Base-by-base conservation (phyloP, 2,329 filamentous ascomycete species). In the Drechslerella stenobrocha region DNA sequence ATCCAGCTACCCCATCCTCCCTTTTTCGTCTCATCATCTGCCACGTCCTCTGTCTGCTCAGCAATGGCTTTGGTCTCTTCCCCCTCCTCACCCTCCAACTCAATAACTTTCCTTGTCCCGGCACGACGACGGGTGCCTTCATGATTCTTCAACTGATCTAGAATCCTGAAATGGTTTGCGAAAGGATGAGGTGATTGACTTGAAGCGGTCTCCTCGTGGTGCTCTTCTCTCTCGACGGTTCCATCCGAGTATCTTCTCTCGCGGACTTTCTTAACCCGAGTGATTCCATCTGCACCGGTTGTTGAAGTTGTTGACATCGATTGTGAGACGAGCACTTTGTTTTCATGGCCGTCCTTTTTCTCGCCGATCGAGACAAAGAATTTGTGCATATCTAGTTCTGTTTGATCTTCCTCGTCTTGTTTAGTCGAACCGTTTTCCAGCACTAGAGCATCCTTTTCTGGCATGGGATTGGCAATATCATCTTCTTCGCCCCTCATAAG, bases 161-260 rank as follows among this genome's bases (percentile, higher is more conserved):
- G 13, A 3, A 44, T 13, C 23, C 26, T 24, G 26, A 34, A 26
- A n/a, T 47, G 52, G 2, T 30, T n/a, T 11, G 30, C 20, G 23
- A 64, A 52, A 5, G 3, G 13, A 6, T n/a, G 34, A 13, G 32
- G 11, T 6, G 46, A 8, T 28, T 34, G 23, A 8, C 15, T 2
- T 4, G 18, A 15, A 2, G 8, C 1, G 6, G 23, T 58, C 30
- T 69, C 64, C 18, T 63, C 56, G 2, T 46, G n/a, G 18, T 58
- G 30, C 37, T 63, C 64, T 22, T 52, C 56, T n/a, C 57, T 58
- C 28, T 69, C 64, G 5, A 69, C 30, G 0, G 56, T 59, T 9
- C 64, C 64, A 35, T 69, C 57, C 18, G 56, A 63, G 32, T 52
- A 69, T 20, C 57, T 56, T 15, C 51, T 61, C 52, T 69, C 64